phyloP scores from a whole-genome alignment of 2,329 filamentous ascomycete species.

The Ceratocystis cubensis region DNA sequence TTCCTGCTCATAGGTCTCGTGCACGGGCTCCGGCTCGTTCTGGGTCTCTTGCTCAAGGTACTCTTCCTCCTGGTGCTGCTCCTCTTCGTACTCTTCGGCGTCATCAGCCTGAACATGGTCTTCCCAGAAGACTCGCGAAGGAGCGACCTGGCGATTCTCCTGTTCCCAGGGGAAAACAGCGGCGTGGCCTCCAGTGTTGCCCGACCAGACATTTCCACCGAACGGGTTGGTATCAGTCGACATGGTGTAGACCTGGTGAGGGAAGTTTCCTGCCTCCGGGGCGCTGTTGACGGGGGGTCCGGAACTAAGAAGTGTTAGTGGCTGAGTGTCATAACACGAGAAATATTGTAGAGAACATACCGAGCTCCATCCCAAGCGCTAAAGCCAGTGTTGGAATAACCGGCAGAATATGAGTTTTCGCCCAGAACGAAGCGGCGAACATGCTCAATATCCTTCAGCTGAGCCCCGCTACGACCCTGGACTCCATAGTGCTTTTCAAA shows the following conservation, averaged over 20 bases:
- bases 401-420: slow-evolving; percentile 30
- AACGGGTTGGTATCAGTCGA: slow-evolving; percentile 33
- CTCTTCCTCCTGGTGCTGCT: slow-evolving; percentile 9
- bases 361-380: slow-evolving; percentile 23
- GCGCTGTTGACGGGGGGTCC: slow-evolving; percentile 19
- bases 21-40: not conserved
- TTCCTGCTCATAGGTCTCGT: not conserved
- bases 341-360: slow-evolving; percentile 3
- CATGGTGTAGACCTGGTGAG: slow-evolving; percentile 68
- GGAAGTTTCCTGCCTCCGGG: slow-evolving; percentile 78
- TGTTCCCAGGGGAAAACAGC: slow-evolving; percentile 21
- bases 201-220: slow-evolving; percentile 8
- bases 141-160: slow-evolving; percentile 17
- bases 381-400: slow-evolving; percentile 17
- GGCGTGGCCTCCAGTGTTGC: slow-evolving; percentile 14
- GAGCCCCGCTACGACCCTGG: slow-evolving; percentile 23
- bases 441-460: slow-evolving; percentile 19
- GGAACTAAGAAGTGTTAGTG: slow-evolving; percentile 6
- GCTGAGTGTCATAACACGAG: not conserved
- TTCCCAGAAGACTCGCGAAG: slow-evolving; percentile 20
- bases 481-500: slow-evolving; percentile 73
- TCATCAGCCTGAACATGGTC: slow-evolving; percentile 13
- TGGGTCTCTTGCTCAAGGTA: not conserved
- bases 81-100: slow-evolving; percentile 8
- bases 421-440: slow-evolving; percentile 46